Evolutionary conservation across 352 stramenopile species (phyloP), one percentile per base, ranked within the genome.

Genomic region (Globisporangium iwayamae): DNA sequence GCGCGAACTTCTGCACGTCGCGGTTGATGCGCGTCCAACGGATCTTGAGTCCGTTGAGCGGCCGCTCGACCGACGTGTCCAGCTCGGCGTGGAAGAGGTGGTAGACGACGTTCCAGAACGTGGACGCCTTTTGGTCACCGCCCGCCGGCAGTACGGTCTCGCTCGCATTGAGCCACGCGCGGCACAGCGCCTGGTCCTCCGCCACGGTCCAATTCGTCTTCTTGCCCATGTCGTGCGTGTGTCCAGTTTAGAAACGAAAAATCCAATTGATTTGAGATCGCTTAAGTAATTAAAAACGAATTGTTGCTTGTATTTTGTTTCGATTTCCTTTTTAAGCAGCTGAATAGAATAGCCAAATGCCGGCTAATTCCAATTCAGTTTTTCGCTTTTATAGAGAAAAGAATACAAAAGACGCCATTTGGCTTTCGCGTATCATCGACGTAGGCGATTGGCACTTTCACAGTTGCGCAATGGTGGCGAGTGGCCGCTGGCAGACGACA

Each of bases 1-100:
- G 46, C 11, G 81, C 78, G 56, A 93, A 93, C 67, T 80, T 83
- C 65, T 91, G 81, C 45, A 86, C 84, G 62, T 93, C 83, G 59
- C 79, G 79, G 53, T 93, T 91, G 66, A 93, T 89, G 59, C 83
- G 83, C 43, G 79, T 90, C 81, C 81, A 93, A 56, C 83, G 79
- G 71, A 93, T 86, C 59, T 93, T 93, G 60, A 93, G 78, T 1
- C 83, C 83, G 25, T 76, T 93, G 34, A 88, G 71, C 52, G 79
- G 78, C 3, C 83, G 78, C 67, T 91, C 79, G 36, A 88, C 72
- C 3, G 75, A 63, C 22, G 76, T 77, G n/a, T 78, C 70, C 50
- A 87, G 56, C 68, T 93, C 81, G 2, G 78, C 62, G 47, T 89
- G 83, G 74, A 91, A 93, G 55, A 91, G 48, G 43, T 87, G 71